Conservation (phyloP, 768 basidiomycete genomes). For the Mycena albidolilacea region DNA sequence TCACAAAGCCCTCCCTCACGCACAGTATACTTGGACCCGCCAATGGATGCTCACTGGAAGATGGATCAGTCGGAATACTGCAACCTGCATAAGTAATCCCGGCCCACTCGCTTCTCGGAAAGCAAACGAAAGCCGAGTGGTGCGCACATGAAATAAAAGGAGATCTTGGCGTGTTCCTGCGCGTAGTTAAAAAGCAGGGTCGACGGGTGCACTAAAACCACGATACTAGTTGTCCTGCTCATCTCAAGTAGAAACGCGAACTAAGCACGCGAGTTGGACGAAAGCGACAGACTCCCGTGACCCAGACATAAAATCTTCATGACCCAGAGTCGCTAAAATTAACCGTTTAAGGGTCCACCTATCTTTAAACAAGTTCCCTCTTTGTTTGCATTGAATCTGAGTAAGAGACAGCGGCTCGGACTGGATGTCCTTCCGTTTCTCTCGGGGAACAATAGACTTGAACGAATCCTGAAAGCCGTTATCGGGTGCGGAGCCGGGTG, state of each 20-base stretch:
- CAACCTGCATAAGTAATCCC: no score
- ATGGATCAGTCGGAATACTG: background rate
- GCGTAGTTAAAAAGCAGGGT: conserved; percentile 36
- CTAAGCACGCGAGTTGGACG: conserved; percentile 74
- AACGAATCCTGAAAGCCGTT: conserved; percentile 62
- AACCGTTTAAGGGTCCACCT: conserved; percentile 46
- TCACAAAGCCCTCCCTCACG: conserved; percentile 5
- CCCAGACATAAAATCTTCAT: conserved; percentile 74
- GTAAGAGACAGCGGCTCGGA: conserved; percentile 50
- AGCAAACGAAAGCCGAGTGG: conserved; percentile 57
- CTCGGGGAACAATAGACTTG: conserved; percentile 64
- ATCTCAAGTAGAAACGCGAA: conserved; percentile 76
- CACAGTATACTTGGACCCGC: conserved; percentile 72
- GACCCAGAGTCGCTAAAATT: background rate
- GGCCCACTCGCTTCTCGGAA: conserved; percentile 59
- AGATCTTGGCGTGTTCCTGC: conserved; percentile 65
- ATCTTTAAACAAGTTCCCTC: conserved; percentile 72
- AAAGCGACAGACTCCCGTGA: conserved; percentile 76
- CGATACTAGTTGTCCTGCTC: conserved; percentile 69
- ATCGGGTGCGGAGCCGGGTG: background rate
- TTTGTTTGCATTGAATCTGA: conserved; percentile 56
- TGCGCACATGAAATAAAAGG: conserved; percentile 65
- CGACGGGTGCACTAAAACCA: conserved; percentile 47
- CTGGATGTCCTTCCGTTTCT: conserved; percentile 60
- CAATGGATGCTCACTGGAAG: conserved; percentile 49